Conservation (phyloP, 1,284 basidiomycete genomes). For the Puccinia sorghi region DNA sequence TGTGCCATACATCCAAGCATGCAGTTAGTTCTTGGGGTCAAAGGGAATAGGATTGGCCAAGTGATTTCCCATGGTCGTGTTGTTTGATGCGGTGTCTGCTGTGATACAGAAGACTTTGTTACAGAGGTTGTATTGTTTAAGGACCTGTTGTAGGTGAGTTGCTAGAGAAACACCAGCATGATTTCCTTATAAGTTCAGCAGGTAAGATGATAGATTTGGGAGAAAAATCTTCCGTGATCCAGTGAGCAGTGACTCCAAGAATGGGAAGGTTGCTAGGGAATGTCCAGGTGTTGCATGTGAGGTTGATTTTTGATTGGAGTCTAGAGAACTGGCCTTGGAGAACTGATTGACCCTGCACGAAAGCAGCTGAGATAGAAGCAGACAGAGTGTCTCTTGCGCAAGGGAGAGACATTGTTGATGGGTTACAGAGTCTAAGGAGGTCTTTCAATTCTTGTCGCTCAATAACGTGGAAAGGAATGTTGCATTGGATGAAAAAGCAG, state of each 20-base stretch:
- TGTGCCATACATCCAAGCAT: constrained; percentile 15
- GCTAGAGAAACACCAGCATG: not conserved
- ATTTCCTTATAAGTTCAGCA: constrained; percentile 7
- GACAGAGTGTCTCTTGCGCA: not conserved
- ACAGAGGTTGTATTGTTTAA: not conserved
- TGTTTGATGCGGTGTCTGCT: constrained; percentile 1
- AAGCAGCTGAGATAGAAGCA: not conserved
- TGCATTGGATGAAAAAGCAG: not conserved
- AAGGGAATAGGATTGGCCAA: not conserved
- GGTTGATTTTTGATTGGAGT: not conserved
- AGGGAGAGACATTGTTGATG: not conserved
- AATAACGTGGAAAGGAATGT: constrained; percentile 1
- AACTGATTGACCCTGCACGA: not conserved
- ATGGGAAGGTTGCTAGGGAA: not conserved
- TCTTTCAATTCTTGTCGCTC: not conserved
- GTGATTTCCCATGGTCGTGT: not conserved
- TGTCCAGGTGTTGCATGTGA: constrained; percentile 6
- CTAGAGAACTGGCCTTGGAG: not conserved
- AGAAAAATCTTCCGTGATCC: not conserved
- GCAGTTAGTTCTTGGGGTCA: not conserved
- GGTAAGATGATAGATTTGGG: not conserved
- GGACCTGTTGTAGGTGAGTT: not conserved
- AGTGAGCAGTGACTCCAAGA: constrained; percentile 12
- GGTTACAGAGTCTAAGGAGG: constrained; percentile 9
- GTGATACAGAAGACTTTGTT: constrained; percentile 16